Percentiles rank a stretch among this genome's conserved stretches.
Conservation (phyloP, 352 stramenopile genomes). For the Phytophthora foliorum region DNA sequence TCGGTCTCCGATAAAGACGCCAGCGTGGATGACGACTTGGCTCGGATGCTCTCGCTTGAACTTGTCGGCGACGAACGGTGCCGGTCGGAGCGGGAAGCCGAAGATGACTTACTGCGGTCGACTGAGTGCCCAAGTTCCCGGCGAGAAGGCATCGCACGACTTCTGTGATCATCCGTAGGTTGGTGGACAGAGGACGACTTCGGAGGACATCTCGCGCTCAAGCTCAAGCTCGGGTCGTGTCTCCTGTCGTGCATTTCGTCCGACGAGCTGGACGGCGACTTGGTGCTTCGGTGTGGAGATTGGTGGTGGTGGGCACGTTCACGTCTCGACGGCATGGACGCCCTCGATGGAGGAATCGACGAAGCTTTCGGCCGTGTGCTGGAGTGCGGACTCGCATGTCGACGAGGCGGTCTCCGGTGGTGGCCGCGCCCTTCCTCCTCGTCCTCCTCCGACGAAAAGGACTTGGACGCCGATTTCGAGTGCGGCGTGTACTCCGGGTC, state of each 20-base stretch:
- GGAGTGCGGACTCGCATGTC: conserved; percentile 8
- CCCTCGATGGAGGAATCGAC: conserved; percentile 21
- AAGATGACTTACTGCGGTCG: not conserved
- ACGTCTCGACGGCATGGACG: conserved; percentile 2
- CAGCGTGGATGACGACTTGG: conserved; percentile 2
- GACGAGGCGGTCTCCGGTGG: conserved; percentile 12
- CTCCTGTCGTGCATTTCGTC: conserved; percentile 17
- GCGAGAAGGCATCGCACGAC: conserved; percentile 17
- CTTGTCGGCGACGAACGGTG: conserved; percentile 2
- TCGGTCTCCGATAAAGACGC: conserved; percentile 25
- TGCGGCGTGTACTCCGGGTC: conserved; percentile 19
- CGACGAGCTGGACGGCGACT: conserved; percentile 8
- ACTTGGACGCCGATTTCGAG: conserved; percentile 7
- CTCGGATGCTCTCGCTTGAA: conserved; percentile 6
- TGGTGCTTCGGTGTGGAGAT: conserved; percentile 3
- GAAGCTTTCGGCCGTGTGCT: conserved; percentile 24
- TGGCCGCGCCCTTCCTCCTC: conserved; percentile 16
- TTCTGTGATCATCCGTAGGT: not conserved
- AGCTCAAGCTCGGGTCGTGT: not conserved
- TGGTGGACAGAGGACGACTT: conserved; percentile 14
- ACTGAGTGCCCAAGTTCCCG: conserved; percentile 5
- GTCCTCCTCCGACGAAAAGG: conserved; percentile 22
- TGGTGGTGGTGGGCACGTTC: conserved; percentile 19
- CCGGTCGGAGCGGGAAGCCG: conserved; percentile 2
- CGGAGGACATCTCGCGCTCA: conserved; percentile 6